Percentiles rank a stretch among this genome's conserved stretches.
phyloP scores from a whole-genome alignment of 176 grass and related monocot genomes.

The Neostapfia colusana region DNA sequence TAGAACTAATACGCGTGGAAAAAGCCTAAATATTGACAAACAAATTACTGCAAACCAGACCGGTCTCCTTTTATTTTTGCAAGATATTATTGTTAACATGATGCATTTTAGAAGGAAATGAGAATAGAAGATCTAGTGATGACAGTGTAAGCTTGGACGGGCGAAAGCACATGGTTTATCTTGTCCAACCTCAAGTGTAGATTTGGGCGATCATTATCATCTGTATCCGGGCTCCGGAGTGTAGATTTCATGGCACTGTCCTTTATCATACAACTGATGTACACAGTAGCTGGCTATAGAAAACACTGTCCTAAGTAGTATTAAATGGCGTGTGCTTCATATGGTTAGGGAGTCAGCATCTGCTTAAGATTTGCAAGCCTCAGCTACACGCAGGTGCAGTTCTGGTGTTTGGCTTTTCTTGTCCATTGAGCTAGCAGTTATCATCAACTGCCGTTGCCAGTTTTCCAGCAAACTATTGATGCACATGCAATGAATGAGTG shows the following conservation, averaged over 20 bases:
- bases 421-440: background rate
- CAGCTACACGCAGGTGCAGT: background rate
- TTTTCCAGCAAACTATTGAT: slow-evolving; percentile 18
- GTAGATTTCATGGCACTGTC: background rate
- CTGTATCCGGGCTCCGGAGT: background rate
- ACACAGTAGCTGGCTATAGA: background rate
- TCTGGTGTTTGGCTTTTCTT: background rate
- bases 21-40: background rate
- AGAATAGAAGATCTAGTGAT: background rate
- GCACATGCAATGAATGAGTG: slow-evolving; percentile 36
- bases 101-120: background rate
- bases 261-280: background rate
- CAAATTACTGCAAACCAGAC: background rate
- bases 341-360: slow-evolving; percentile 8
- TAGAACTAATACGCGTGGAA: background rate
- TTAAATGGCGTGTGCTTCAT: slow-evolving; percentile 5
- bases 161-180: background rate
- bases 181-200: too few relatives aligned
- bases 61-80: background rate
- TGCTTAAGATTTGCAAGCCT: background rate
- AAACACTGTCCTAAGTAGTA: slow-evolving; percentile 10
- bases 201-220: background rate
- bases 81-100: background rate
- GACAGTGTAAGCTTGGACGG: background rate
- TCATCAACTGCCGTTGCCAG: slow-evolving; percentile 3